Percentiles rank a stretch among this genome's conserved stretches.
phyloP scores from a whole-genome alignment of 495 filamentous ascomycete species.

The Xylaria telfairii region DNA sequence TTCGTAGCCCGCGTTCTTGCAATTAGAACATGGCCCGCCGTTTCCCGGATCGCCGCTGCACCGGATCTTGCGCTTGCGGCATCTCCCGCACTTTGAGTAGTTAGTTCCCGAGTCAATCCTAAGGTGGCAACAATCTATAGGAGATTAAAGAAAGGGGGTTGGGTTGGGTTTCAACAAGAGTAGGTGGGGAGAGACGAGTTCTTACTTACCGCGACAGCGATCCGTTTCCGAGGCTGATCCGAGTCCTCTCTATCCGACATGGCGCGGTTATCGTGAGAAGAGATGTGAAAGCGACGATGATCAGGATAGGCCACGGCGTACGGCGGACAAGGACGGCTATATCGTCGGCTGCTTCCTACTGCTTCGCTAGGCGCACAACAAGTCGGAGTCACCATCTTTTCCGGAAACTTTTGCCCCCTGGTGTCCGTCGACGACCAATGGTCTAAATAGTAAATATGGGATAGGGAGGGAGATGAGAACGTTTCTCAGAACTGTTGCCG shows the following conservation, averaged over 20 bases:
- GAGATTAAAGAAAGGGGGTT: not conserved
- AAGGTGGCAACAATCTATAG: not conserved
- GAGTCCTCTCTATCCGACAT: constrained; percentile 52
- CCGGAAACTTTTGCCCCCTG: not conserved
- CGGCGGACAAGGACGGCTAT: constrained; percentile 48
- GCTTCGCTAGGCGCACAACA: constrained; percentile 41
- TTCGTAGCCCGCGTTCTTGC: constrained; percentile 72
- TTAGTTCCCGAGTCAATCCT: constrained; percentile 12
- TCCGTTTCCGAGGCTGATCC: constrained; percentile 62
- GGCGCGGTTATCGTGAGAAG: constrained; percentile 43
- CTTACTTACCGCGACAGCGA: constrained; percentile 70
- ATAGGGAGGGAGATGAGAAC: constrained; percentile 35
- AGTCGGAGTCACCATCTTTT: constrained; percentile 50
- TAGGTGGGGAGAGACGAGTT: constrained; percentile 4
- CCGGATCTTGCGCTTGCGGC: constrained; percentile 93
- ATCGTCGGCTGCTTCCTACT: constrained; percentile 41
- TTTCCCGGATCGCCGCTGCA: constrained; percentile 87
- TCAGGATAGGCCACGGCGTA: constrained; percentile 44
- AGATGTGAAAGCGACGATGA: constrained; percentile 44
- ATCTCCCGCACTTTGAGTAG: constrained; percentile 76
- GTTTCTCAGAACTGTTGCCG: constrained; percentile 20
- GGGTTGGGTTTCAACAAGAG: too few species aligned
- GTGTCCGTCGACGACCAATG: constrained; percentile 20
- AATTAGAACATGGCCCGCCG: constrained; percentile 80
- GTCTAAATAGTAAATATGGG: constrained; percentile 25